A percentile compares a stretch with the other conserved stretches of the same genome.
These are phyloP conservation scores for Sechiopsis laciniata DNA, from an alignment of 306 rosid genomes.

Conservation along the genomic window DNA sequence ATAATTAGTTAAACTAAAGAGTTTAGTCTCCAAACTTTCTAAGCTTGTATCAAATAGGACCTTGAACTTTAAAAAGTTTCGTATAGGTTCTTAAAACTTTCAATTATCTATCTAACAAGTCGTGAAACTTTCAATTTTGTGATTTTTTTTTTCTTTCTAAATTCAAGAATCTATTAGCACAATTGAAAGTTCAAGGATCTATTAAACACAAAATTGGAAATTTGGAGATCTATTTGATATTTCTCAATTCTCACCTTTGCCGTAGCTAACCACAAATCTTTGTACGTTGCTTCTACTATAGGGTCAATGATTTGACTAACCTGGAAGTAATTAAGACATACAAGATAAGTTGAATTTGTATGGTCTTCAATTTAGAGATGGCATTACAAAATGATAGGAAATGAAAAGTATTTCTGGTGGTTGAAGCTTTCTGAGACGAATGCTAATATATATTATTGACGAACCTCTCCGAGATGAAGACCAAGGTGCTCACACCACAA, in stretches of 20 bases:
- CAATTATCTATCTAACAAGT: neutral
- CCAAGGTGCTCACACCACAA: conserved; percentile 52
- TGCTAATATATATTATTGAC: conserved; percentile 8
- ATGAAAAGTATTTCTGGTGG: neutral
- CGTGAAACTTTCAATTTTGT: too few relatives aligned
- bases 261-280: conserved; percentile 42
- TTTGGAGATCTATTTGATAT: too few relatives aligned
- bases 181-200: too few relatives aligned
- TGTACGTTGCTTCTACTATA: conserved; percentile 41
- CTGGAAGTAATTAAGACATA: conserved; percentile 28
- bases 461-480: conserved; percentile 41
- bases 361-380: neutral
- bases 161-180: too few relatives aligned
- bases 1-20: neutral
- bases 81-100: neutral
- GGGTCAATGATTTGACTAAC: conserved; percentile 44
- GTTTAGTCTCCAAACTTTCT: neutral
- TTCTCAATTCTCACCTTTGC: conserved; percentile 37
- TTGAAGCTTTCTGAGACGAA: neutral
- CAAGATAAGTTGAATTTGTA: neutral
- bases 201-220: too few relatives aligned
- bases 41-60: neutral
- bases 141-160: too few relatives aligned
- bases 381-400: neutral
- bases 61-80: neutral